Percentiles rank a stretch among this genome's conserved stretches.
phyloP scores from a whole-genome alignment of 441 rosid genomes.

The Euphorbia schlechtendalii region DNA sequence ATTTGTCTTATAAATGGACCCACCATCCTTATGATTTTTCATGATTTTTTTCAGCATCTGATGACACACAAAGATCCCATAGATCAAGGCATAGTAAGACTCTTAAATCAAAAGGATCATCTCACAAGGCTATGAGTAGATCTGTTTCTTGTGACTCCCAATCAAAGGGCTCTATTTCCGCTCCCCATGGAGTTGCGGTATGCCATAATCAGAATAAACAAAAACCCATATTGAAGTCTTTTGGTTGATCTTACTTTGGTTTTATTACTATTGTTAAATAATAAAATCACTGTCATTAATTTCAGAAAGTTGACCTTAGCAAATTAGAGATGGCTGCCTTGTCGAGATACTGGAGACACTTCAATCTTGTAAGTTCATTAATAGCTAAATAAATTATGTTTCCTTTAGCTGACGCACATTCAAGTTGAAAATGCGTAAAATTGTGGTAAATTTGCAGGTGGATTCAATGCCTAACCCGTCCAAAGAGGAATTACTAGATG shows the following conservation, averaged over 20 bases:
- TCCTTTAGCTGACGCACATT: background rate
- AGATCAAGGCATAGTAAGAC: constrained; percentile 67
- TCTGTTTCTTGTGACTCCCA: constrained; percentile 80
- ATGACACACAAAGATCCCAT: constrained; percentile 80
- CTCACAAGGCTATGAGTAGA: constrained; percentile 66
- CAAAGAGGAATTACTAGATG: constrained; percentile 70
- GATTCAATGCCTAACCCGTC: constrained; percentile 80
- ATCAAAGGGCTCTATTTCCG: constrained; percentile 56
- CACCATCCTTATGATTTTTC: constrained; percentile 27
- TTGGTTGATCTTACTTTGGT: background rate
- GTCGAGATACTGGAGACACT: constrained; percentile 81
- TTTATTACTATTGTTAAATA: background rate
- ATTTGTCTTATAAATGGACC: constrained; percentile 41
- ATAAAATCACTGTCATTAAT: background rate
- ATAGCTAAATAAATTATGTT: background rate
- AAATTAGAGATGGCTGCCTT: constrained; percentile 87
- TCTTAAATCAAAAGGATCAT: constrained; percentile 65
- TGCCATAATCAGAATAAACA: constrained; percentile 29
- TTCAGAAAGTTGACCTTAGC: constrained; percentile 83
- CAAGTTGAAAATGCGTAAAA: background rate
- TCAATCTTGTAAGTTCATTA: constrained; percentile 68
- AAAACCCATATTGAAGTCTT: background rate
- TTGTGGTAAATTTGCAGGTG: constrained; percentile 34
- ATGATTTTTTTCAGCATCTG: constrained; percentile 58
- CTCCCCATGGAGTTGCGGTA: constrained; percentile 36